Conservation (phyloP, 2,329 filamentous ascomycete genomes). For the Talaromyces verruculosus region DNA sequence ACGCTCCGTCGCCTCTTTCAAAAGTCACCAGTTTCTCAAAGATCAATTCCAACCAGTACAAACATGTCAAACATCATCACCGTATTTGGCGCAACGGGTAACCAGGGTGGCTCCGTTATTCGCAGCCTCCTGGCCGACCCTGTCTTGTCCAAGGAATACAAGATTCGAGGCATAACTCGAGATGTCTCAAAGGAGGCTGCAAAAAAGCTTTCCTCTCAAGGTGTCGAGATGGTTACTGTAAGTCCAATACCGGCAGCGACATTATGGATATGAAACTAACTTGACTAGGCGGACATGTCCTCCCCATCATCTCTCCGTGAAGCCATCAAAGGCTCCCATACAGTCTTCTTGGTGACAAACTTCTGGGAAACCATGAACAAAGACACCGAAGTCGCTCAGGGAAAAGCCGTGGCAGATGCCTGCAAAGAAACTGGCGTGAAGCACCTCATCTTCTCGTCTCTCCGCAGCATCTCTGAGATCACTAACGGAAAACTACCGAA, state of each 20-base stretch:
- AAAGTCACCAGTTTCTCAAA: background rate
- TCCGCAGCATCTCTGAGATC: constrained; percentile 23
- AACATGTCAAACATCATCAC: constrained; percentile 42
- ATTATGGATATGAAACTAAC: background rate
- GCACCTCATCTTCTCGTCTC: constrained; percentile 29
- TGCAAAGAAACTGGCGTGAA: constrained; percentile 29
- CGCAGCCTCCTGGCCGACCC: constrained; percentile 44
- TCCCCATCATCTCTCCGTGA: constrained; percentile 37
- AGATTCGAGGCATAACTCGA: constrained; percentile 58
- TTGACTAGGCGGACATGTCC: constrained; percentile 23
- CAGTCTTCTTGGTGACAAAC: constrained; percentile 53
- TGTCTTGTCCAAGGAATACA: constrained; percentile 49
- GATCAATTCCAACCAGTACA: background rate
- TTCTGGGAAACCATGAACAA: constrained; percentile 30
- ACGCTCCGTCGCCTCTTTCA: background rate
- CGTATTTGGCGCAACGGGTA: constrained; percentile 59
- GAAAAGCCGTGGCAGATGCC: constrained; percentile 31
- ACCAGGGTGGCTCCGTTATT: constrained; percentile 60
- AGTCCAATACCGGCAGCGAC: background rate
- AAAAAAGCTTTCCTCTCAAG: constrained; percentile 46
- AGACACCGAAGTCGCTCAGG: constrained; percentile 28
- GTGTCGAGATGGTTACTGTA: constrained; percentile 49
- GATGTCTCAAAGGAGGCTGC: constrained; percentile 47
- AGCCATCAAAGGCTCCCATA: constrained; percentile 49
- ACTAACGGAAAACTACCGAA: constrained; percentile 30